A percentile compares a stretch with the other conserved stretches of the same genome.
These are phyloP conservation scores for Cercophora newfieldiana DNA, from an alignment of 495 filamentous ascomycete genomes.

Conservation along the genomic window DNA sequence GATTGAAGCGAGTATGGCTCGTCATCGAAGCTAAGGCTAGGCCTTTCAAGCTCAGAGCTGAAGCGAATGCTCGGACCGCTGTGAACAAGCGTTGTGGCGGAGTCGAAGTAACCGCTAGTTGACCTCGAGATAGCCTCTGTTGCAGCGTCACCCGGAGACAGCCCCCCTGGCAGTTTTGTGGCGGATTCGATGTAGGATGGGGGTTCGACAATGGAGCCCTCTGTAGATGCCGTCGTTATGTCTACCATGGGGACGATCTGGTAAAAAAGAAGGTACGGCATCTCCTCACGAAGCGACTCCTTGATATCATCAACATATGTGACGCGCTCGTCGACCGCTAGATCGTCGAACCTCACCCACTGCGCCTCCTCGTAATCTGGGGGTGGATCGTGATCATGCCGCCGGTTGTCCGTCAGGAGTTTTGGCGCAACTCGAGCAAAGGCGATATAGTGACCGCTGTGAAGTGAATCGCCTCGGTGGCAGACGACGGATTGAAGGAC, in stretches of 20 bases:
- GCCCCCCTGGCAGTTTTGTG: neutral
- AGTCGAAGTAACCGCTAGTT: constrained; percentile 47
- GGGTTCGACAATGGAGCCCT: constrained; percentile 51
- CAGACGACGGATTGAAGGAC: constrained; percentile 87
- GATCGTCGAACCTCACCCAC: constrained; percentile 92
- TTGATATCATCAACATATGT: constrained; percentile 74
- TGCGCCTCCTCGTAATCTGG: constrained; percentile 60
- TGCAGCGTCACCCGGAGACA: constrained; percentile 5
- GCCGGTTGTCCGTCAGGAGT: constrained; percentile 53
- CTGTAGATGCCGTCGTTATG: constrained; percentile 56
- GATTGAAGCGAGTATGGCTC: constrained; percentile 33
- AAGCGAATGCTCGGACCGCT: constrained; percentile 40
- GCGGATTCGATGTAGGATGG: constrained; percentile 57
- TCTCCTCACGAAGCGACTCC: constrained; percentile 72
- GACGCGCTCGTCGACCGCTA: constrained; percentile 63
- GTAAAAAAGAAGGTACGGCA: constrained; percentile 92
- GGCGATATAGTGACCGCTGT: constrained; percentile 89
- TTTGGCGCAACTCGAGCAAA: constrained; percentile 70
- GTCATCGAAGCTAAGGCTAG: constrained; percentile 38
- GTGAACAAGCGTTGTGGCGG: constrained; percentile 29
- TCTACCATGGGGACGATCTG: constrained; percentile 86
- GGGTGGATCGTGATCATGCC: constrained; percentile 50
- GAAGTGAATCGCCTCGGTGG: constrained; percentile 83
- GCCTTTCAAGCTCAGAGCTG: constrained; percentile 41
- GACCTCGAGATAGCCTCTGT: constrained; percentile 32